A percentile compares a stretch with the other conserved stretches of the same genome.
phyloP scores from a whole-genome alignment of 75 land plant genomes.

The Ceratopteris richardii region DNA sequence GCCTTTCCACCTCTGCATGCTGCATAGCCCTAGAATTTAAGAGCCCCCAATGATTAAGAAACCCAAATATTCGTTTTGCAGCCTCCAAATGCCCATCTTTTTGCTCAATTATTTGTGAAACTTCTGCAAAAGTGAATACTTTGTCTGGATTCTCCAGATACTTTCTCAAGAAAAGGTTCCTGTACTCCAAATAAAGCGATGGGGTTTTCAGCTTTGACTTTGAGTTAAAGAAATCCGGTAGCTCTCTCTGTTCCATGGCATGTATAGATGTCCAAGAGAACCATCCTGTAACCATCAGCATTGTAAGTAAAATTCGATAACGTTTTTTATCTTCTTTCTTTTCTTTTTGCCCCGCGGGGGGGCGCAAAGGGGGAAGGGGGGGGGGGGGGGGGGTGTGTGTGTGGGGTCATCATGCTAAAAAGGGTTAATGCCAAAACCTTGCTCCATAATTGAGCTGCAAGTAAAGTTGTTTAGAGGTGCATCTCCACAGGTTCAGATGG shows the following conservation, averaged over 20 bases:
- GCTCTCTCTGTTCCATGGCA: slow-evolving; percentile 47
- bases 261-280: slow-evolving; percentile 84
- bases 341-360: not conserved
- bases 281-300: slow-evolving; percentile 86
- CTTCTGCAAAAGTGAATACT: slow-evolving; percentile 44
- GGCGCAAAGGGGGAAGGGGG: not conserved
- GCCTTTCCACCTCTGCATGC: slow-evolving; percentile 9
- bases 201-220: slow-evolving; percentile 54
- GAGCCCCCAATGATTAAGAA: slow-evolving; percentile 92
- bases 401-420: not conserved
- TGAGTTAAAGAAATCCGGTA: slow-evolving; percentile 76
- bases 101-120: slow-evolving; percentile 49
- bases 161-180: slow-evolving; percentile 72
- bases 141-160: slow-evolving; percentile 60
- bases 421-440: not conserved
- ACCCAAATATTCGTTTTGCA: slow-evolving; percentile 48
- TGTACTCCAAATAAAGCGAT: slow-evolving; percentile 60
- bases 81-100: slow-evolving; percentile 40
- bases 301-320: not conserved
- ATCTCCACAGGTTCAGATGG: too few relatives aligned
- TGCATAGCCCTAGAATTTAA: slow-evolving; percentile 81
- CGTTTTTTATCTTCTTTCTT: not conserved
- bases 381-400: too few relatives aligned
- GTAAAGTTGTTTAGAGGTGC: too few relatives aligned
- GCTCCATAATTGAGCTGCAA: not conserved